A percentile compares a stretch with the other conserved stretches of the same genome.
phyloP scores from a whole-genome alignment of 139 green algal species.

The Chlorella sp. region DNA sequence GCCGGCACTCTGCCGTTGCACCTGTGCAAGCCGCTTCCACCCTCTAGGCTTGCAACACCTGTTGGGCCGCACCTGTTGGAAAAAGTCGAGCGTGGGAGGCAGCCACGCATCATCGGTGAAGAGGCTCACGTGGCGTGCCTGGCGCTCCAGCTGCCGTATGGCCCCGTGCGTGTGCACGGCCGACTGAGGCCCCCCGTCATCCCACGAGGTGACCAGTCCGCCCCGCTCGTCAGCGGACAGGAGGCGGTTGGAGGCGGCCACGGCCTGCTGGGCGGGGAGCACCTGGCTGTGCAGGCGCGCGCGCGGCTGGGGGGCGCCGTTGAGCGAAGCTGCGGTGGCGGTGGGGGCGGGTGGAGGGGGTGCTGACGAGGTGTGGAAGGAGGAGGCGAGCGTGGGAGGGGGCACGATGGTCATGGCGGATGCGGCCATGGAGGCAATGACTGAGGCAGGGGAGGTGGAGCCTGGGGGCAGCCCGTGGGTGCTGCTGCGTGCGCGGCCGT shows the following conservation, averaged over 20 bases:
- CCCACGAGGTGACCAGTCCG: background rate
- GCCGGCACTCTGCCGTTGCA: too few relatives aligned
- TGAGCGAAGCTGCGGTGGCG: too few relatives aligned
- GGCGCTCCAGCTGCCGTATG: background rate
- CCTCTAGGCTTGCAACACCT: too few relatives aligned
- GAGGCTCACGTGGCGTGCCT: conserved; percentile 30
- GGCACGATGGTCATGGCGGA: too few relatives aligned
- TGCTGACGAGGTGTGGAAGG: too few relatives aligned
- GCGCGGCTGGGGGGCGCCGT: background rate
- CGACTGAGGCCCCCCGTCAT: conserved; percentile 11
- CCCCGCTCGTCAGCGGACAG: background rate
- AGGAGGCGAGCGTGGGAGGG: too few relatives aligned
- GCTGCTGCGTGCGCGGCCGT: background rate
- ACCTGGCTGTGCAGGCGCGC: too few relatives aligned
- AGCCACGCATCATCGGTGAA: conserved; percentile 38
- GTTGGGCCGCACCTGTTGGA: conserved; percentile 27
- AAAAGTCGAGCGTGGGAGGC: conserved; percentile 43
- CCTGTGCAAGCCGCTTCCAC: too few relatives aligned
- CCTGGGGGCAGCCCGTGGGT: background rate
- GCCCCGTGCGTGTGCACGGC: conserved; percentile 1
- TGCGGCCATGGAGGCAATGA: too few relatives aligned
- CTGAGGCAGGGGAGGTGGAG: too few relatives aligned
- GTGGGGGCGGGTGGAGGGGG: too few relatives aligned
- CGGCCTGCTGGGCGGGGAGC: too few relatives aligned
- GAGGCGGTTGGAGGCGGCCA: background rate